These are phyloP conservation scores for Xylariaceae sp. DNA, from an alignment of 2,329 filamentous ascomycete genomes.

Conservation along the genomic window DNA sequence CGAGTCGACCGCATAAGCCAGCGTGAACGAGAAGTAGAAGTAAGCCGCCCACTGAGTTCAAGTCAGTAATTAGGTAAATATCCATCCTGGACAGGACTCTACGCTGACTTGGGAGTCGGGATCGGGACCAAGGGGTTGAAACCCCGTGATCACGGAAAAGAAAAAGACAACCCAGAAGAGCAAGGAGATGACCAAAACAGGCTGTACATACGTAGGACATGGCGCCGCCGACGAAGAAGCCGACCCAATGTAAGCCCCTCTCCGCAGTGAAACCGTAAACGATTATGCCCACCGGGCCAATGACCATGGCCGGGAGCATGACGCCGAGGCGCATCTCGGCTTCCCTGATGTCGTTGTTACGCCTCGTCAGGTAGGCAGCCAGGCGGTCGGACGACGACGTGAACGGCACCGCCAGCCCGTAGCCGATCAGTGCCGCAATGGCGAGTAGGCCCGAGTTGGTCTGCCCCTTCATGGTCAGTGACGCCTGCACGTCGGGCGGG, in stretches of 20 bases:
- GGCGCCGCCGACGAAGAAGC: constrained; percentile 42
- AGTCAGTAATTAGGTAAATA: no score
- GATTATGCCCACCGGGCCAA: constrained; percentile 28
- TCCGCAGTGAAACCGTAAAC: constrained; percentile 30
- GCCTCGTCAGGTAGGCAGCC: constrained; percentile 30
- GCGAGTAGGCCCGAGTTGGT: constrained; percentile 24
- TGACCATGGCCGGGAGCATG: constrained; percentile 26
- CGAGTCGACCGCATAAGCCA: constrained; percentile 54
- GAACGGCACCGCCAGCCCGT: constrained; percentile 30
- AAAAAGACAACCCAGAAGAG: no score
- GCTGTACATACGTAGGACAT: no score
- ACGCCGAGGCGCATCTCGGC: constrained; percentile 35
- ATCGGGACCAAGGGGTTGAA: no score
- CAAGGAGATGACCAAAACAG: no score
- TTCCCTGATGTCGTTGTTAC: constrained; percentile 33
- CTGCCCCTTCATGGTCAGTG: constrained; percentile 7
- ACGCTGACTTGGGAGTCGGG: no score
- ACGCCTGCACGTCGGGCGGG: constrained; percentile 1
- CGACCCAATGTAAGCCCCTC: constrained; percentile 33
- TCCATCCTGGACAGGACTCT: no score
- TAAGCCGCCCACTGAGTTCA: constrained; percentile 42
- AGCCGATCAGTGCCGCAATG: constrained; percentile 30
- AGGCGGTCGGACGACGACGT: constrained; percentile 29
- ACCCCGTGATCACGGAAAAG: no score
- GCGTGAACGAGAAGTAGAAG: constrained; percentile 50